Base-by-base conservation (phyloP, 352 stramenopile genomes). In the Phytophthora ohioensis region DNA sequence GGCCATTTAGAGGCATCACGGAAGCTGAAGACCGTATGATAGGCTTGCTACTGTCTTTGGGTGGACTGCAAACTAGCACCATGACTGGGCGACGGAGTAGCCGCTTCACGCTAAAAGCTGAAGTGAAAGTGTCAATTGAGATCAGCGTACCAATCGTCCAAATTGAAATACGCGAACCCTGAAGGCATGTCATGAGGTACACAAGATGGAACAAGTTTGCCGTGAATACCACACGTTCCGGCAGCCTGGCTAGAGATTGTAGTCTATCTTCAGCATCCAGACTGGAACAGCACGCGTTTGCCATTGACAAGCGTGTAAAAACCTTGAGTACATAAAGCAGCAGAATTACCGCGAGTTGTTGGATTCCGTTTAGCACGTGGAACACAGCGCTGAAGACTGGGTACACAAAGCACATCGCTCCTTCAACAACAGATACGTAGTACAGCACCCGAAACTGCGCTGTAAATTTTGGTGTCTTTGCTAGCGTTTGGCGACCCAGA, bases 321-420 rank as follows among this genome's bases (percentile, higher is more conserved):
- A 67, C 21, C 38, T 76, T 72, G 4, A 68, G 43, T 5, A 47
- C n/a, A 32, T 64, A 48, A 30, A 72, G 51, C 0, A 68, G 3
- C 11, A 60, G 5, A 12, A 69, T 46, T 15, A 76, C 57, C 3
- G 57, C 30, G 17, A 67, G 30, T 38, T 75, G 62, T 49, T 36
- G 38, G 3, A 11, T 32, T 5, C 46, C 46, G 11, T 48, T 12
- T 12, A 77, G 12, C 7, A 55, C 51, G 2, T 45, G 11, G 35
- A 70, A 73, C 0, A 61, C 57, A 6, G 57, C 64, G 30, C 64
- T 71, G 21, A 77, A 66, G 2, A 48, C 58, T 12, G 64, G 64
- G 15, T 77, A 77, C 17, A 70, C 31, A 12, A 67, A 54, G 34
- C 56, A 71, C 64, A 67, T 71, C 0, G 21, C 17, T 9, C 47